phyloP scores from a whole-genome alignment of 1,284 basidiomycete species.

The Sanghuangporus sanghuang region DNA sequence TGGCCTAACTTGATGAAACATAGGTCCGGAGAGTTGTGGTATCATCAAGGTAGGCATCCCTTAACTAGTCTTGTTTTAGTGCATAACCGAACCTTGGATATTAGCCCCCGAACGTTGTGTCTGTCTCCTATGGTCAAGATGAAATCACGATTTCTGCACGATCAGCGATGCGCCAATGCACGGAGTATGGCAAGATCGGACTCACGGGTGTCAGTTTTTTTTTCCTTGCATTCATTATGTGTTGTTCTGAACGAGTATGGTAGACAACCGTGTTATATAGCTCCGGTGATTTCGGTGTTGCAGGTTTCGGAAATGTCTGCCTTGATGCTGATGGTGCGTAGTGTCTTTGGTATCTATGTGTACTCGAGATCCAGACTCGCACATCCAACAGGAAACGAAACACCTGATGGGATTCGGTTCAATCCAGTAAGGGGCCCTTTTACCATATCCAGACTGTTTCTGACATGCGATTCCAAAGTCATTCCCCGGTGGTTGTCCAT shows the following conservation, averaged over 20 bases:
- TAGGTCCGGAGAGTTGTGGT: constrained; percentile 33
- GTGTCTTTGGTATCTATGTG: background rate
- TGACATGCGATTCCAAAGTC: constrained; percentile 1
- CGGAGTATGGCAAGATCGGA: constrained; percentile 37
- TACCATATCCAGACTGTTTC: background rate
- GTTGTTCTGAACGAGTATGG: background rate
- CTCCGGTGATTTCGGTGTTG: constrained; percentile 32
- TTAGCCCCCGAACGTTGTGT: constrained; percentile 34
- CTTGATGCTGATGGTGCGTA: constrained; percentile 23
- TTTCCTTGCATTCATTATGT: background rate
- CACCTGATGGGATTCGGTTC: constrained; percentile 23
- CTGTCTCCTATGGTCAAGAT: constrained; percentile 35
- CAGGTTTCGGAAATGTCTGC: constrained; percentile 26
- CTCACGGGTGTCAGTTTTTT: constrained; percentile 24
- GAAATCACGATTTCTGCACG: constrained; percentile 31
- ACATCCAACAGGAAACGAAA: constrained; percentile 19
- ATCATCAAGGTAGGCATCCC: constrained; percentile 24
- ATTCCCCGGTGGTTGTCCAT: constrained; percentile 32
- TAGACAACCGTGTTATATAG: constrained; percentile 30
- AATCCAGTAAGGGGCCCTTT: constrained; percentile 21
- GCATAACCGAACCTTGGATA: background rate
- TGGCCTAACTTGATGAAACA: constrained; percentile 1
- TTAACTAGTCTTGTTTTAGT: background rate
- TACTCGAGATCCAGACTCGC: constrained; percentile 13
- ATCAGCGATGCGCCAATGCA: constrained; percentile 37